Evolutionary conservation across 78 protist genomes (phyloP).

Genomic region (Monocercomonoides exilis): DNA sequence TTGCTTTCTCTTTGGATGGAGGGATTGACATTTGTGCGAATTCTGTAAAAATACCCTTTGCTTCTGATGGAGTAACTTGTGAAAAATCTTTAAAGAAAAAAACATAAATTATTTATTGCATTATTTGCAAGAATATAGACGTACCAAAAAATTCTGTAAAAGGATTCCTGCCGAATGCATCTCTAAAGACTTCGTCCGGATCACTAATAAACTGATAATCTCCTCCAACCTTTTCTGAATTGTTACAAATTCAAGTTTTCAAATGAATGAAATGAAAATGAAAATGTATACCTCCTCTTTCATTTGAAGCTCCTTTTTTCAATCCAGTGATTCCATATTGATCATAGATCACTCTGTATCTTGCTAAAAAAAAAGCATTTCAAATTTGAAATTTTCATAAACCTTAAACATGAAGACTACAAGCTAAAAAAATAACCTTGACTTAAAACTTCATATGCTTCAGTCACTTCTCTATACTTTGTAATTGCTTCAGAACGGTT

Average conservation of each 20-base stretch:
- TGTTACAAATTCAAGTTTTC: not conserved
- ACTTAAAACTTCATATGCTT: conserved; percentile 5
- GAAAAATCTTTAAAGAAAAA: not conserved
- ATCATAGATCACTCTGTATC: not conserved
- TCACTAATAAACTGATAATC: not conserved
- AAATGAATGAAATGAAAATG: not conserved
- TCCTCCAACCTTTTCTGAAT: not conserved
- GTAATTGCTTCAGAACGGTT: not conserved
- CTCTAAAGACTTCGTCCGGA: conserved; percentile 8
- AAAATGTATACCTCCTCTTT: not conserved
- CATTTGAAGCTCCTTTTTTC: conserved; percentile 1
- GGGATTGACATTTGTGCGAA: not conserved
- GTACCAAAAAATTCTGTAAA: conserved; percentile 4
- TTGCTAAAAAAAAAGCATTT: not conserved
- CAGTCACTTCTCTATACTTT: not conserved
- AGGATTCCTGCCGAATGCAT: conserved; percentile 9
- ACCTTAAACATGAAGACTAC: too few species aligned
- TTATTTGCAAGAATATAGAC: not conserved
- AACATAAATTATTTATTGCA: not conserved
- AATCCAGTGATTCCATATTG: not conserved
- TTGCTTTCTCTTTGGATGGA: not conserved
- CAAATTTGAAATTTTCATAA: too few species aligned
- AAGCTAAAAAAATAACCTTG: too few species aligned
- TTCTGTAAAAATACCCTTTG: not conserved
- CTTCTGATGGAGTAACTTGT: not conserved